A percentile compares a stretch with the other conserved stretches of the same genome.
Evolutionary conservation across 192 early-diverging fungal species (phyloP).

Genomic region (Coemansia sp.): DNA sequence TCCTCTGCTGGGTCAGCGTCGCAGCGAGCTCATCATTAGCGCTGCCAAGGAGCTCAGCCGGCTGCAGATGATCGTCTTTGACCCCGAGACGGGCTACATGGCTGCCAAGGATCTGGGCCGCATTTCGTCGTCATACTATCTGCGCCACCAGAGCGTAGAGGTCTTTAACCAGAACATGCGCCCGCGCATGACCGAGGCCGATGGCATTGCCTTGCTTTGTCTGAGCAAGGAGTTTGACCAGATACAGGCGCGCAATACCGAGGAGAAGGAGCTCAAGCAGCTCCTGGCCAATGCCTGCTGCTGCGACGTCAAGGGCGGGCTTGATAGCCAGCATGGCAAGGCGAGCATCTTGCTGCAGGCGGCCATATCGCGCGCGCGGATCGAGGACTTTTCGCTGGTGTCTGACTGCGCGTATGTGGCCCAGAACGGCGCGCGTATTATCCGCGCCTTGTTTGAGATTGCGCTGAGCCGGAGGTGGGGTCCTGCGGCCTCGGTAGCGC

Average conservation of each 20-base stretch:
- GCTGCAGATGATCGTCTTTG: slow-evolving; percentile 93
- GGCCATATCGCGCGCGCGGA: slow-evolving; percentile 68
- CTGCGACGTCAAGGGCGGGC: slow-evolving; percentile 84
- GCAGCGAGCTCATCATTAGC: slow-evolving; percentile 73
- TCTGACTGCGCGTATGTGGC: slow-evolving; percentile 93
- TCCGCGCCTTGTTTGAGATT: slow-evolving; percentile 95
- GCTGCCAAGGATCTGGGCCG: slow-evolving; percentile 89
- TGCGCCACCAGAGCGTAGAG: slow-evolving; percentile 83
- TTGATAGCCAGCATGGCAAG: slow-evolving; percentile 83
- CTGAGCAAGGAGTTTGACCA: slow-evolving; percentile 92
- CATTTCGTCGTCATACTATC: slow-evolving; percentile 91
- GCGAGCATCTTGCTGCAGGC: slow-evolving; percentile 93
- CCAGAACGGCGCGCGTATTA: slow-evolving; percentile 89
- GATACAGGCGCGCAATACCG: slow-evolving; percentile 88
- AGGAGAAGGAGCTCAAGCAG: slow-evolving; percentile 73
- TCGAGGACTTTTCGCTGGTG: slow-evolving; percentile 93
- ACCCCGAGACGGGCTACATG: slow-evolving; percentile 77
- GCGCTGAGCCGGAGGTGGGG: slow-evolving; percentile 89
- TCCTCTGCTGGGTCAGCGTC: slow-evolving; percentile 71
- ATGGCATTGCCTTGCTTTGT: slow-evolving; percentile 86
- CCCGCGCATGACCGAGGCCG: slow-evolving; percentile 89
- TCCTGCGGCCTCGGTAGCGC: slow-evolving; percentile 68
- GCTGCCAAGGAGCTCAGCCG: slow-evolving; percentile 75
- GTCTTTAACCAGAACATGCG: slow-evolving; percentile 83
- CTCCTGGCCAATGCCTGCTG: slow-evolving; percentile 68